Evolutionary conservation across 2,329 filamentous ascomycete species (phyloP).

Genomic region (Colletotrichum graminicola): DNA sequence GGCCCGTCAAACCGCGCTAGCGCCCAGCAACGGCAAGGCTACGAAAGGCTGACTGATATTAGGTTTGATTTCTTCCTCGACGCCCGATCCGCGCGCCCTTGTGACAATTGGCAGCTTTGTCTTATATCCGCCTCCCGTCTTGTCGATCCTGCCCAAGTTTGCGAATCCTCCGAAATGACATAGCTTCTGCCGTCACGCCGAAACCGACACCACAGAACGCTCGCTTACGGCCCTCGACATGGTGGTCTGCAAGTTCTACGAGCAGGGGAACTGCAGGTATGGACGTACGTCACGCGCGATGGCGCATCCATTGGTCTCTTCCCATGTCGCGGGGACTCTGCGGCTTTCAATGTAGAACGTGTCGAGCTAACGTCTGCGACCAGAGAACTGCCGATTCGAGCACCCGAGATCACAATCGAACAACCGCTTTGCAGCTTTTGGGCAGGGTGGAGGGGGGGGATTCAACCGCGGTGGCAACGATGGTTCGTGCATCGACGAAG

Average conservation of each 20-base stretch:
- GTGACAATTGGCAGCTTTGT: background rate
- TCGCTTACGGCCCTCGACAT: constrained; percentile 45
- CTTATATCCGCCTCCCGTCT: background rate
- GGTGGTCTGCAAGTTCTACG: constrained; percentile 62
- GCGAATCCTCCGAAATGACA: constrained; percentile 24
- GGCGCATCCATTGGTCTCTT: background rate
- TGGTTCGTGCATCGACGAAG: constrained; percentile 15
- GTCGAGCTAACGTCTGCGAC: constrained; percentile 12
- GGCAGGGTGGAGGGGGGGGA: constrained; percentile 37
- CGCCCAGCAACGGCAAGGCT: constrained; percentile 26
- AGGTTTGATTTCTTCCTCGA: constrained; percentile 30
- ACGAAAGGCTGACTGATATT: constrained; percentile 37
- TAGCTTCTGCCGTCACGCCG: background rate
- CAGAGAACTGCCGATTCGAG: constrained; percentile 68
- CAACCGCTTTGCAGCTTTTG: constrained; percentile 43
- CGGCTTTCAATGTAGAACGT: background rate
- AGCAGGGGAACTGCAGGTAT: constrained; percentile 65
- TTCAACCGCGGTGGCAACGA: constrained; percentile 41
- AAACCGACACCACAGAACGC: constrained; percentile 1
- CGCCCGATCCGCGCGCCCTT: constrained; percentile 9
- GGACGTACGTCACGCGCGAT: constrained; percentile 57
- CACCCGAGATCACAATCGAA: constrained; percentile 56
- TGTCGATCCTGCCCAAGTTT: background rate
- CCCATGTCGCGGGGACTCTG: background rate
- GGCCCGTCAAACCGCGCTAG: constrained; percentile 16